Evolutionary conservation across 192 early-diverging fungal species (phyloP).

Genomic region (Martensiomyces pterosporus): DNA sequence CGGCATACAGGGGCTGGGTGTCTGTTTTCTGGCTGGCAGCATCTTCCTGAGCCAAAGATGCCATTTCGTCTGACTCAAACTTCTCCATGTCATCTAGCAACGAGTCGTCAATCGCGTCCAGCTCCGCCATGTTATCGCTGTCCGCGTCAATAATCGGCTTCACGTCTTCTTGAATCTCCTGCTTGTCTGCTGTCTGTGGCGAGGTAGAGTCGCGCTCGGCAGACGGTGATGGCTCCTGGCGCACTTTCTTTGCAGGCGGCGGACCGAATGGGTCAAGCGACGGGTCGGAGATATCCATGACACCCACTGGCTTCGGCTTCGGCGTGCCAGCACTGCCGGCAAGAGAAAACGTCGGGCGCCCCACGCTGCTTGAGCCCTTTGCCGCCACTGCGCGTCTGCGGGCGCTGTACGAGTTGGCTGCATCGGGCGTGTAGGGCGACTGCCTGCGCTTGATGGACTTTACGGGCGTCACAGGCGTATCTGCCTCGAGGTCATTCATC

Average conservation of each 20-base stretch:
- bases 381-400: constrained; percentile 19
- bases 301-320: constrained; percentile 9
- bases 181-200: no score
- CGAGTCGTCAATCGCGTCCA: constrained; percentile 9
- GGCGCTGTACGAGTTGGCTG: constrained; percentile 23
- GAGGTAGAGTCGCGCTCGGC: no score
- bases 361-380: no score
- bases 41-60: no score
- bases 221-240: no score
- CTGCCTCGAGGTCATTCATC: constrained; percentile 37
- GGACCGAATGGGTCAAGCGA: constrained; percentile 22
- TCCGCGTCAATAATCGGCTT: neutral
- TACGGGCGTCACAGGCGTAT: constrained; percentile 30
- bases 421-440: neutral
- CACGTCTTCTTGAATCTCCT: neutral
- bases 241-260: constrained; percentile 24
- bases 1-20: constrained; percentile 20
- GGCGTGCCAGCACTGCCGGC: neutral
- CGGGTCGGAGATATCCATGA: constrained; percentile 23
- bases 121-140: constrained; percentile 2
- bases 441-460: constrained; percentile 14
- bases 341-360: neutral
- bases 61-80: neutral
- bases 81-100: constrained; percentile 27
- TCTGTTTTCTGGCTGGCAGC: neutral